phyloP scores from a whole-genome alignment of 2,329 filamentous ascomycete genomes.

The Xylaria sp. region DNA sequence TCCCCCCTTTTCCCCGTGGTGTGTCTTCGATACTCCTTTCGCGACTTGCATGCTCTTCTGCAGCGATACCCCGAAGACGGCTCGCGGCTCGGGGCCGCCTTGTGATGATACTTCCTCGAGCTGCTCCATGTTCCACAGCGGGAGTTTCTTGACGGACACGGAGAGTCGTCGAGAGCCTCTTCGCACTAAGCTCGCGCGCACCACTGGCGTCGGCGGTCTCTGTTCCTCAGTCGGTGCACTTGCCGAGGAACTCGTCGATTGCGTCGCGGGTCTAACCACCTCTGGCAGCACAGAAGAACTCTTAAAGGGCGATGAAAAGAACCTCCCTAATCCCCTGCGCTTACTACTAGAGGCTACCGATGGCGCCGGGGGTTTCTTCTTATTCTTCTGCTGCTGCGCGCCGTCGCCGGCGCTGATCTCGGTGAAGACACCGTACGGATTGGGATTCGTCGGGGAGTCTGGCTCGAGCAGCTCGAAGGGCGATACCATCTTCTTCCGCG shows the following conservation, averaged over 20 bases:
- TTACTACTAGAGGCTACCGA: constrained; percentile 21
- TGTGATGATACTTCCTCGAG: constrained; percentile 33
- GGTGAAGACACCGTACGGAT: constrained; percentile 35
- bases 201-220: constrained; percentile 36
- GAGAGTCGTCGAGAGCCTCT: constrained; percentile 41
- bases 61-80: constrained; percentile 49
- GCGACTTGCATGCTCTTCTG: constrained; percentile 49
- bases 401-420: constrained; percentile 33
- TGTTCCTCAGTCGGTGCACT: constrained; percentile 24
- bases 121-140: constrained; percentile 40
- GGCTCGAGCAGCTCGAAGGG: constrained; percentile 32
- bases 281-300: constrained; percentile 34
- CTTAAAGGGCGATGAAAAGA: constrained; percentile 38
- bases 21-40: constrained; percentile 46
- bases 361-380: constrained; percentile 9
- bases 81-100: constrained; percentile 36
- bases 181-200: constrained; percentile 40
- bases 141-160: constrained; percentile 42
- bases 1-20: constrained; percentile 44
- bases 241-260: constrained; percentile 32
- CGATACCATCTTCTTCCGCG: constrained; percentile 35
- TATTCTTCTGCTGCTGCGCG: too few relatives aligned
- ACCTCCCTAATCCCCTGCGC: constrained; percentile 30
- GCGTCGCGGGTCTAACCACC: constrained; percentile 33
- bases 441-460: constrained; percentile 20